These are phyloP conservation scores for Aegilops tauschii DNA, from an alignment of 176 grass and related monocot genomes.

Conservation along the genomic window DNA sequence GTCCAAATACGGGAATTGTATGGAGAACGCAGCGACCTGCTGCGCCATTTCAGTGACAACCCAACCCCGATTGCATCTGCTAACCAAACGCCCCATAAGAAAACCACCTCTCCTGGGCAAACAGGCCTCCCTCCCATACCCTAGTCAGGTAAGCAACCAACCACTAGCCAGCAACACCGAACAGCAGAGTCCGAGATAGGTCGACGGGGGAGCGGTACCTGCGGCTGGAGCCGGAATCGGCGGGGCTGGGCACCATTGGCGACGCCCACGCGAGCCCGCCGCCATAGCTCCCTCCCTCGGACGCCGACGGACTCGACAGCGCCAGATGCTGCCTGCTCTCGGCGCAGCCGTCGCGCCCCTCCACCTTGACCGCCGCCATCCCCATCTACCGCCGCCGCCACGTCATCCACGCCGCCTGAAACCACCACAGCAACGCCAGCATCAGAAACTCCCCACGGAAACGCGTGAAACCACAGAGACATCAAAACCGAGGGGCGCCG, in stretches of 20 bases:
- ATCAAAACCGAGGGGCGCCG: background rate
- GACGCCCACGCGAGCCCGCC: constrained; percentile 35
- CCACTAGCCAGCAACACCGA: background rate
- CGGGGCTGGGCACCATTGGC: constrained; percentile 39
- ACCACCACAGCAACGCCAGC: background rate
- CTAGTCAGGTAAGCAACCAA: background rate
- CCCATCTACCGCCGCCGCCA: constrained; percentile 36
- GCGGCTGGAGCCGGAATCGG: constrained; percentile 34
- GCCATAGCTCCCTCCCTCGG: constrained; percentile 39
- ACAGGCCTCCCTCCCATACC: background rate
- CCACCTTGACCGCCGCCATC: constrained; percentile 48
- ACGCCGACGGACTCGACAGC: constrained; percentile 41
- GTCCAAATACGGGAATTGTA: background rate
- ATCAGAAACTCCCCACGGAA: background rate
- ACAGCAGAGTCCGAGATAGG: background rate
- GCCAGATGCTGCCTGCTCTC: constrained; percentile 39
- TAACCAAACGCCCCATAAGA: background rate
- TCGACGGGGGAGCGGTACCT: constrained; percentile 45
- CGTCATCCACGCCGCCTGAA: constrained; percentile 33
- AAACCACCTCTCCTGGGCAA: background rate
- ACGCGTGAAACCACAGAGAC: background rate
- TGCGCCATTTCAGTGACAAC: background rate
- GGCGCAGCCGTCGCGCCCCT: constrained; percentile 35
- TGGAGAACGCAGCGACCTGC: background rate
- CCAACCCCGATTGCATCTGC: background rate